phyloP scores from a whole-genome alignment of 257 asterid genomes.

The Petunia secreta region DNA sequence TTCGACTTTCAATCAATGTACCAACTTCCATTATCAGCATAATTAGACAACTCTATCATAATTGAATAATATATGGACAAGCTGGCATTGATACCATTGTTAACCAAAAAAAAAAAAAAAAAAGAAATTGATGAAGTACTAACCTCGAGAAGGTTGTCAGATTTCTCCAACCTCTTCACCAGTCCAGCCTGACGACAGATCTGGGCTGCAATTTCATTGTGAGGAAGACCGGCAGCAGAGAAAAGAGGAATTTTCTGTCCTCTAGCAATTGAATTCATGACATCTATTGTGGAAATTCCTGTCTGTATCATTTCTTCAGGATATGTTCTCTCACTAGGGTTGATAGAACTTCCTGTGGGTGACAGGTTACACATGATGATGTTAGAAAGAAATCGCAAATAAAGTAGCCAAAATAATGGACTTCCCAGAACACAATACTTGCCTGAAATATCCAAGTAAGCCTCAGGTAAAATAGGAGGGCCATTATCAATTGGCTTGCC shows the following conservation, averaged over 20 bases:
- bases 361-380: conserved; percentile 19
- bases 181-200: conserved; percentile 99
- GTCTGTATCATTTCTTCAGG: conserved; percentile 99
- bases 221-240: conserved; percentile 99
- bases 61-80: neutral
- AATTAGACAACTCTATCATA: neutral
- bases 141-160: conserved; percentile 89
- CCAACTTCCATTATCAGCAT: neutral
- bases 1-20: conserved; percentile 16
- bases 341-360: conserved; percentile 89
- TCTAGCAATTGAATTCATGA: conserved; percentile 97
- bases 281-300: conserved; percentile 96
- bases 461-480: conserved; percentile 98
- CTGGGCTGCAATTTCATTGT: conserved; percentile 99
- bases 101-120: neutral
- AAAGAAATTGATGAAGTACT: neutral
- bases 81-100: neutral
- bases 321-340: conserved; percentile 99
- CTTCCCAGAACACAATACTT: conserved; percentile 38
- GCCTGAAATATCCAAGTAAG: conserved; percentile 98
- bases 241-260: conserved; percentile 98
- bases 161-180: conserved; percentile 88
- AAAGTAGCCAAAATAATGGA: neutral
- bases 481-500: conserved; percentile 96
- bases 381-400: conserved; percentile 4